Percentiles rank a stretch among this genome's conserved stretches.
These are phyloP conservation scores for Blepharisma stoltei DNA, from an alignment of 73 alveolate species.

Conservation along the genomic window DNA sequence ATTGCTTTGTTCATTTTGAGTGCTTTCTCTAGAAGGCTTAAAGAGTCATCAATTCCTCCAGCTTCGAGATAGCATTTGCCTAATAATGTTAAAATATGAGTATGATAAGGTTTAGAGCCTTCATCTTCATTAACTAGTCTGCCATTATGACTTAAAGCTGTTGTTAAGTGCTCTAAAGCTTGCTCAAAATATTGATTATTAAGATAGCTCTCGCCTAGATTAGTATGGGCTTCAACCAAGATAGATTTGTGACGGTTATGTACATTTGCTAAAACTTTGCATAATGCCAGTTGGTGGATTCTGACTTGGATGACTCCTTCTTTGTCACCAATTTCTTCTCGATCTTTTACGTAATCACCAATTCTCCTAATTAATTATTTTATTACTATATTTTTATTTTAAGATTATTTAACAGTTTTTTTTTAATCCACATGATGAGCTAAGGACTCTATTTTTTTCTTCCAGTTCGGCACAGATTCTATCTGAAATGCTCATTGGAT, in stretches of 20 bases:
- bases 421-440: too few relatives aligned
- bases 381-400: too few relatives aligned
- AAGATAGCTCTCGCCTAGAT: conserved; percentile 81
- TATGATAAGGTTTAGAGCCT: conserved; percentile 76
- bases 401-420: too few relatives aligned
- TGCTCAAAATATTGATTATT: conserved; percentile 78
- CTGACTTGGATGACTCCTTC: conserved; percentile 68
- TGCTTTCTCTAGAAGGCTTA: conserved; percentile 74
- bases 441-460: conserved; percentile 66
- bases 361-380: too few relatives aligned
- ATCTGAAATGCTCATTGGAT: conserved; percentile 1
- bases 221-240: conserved; percentile 77
- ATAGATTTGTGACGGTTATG: conserved; percentile 68
- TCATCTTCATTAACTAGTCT: conserved; percentile 61
- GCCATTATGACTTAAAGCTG: conserved; percentile 81
- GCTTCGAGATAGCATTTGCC: conserved; percentile 89
- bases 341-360: conserved; percentile 54
- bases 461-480: conserved; percentile 79
- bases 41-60: conserved; percentile 74
- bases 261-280: conserved; percentile 74
- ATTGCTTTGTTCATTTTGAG: conserved; percentile 70
- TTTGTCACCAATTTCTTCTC: conserved; percentile 35
- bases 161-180: conserved; percentile 84
- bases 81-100: conserved; percentile 73
- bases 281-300: conserved; percentile 70